Percentiles rank a stretch among this genome's conserved stretches.
These are phyloP conservation scores for Podaxis pistillaris DNA, from an alignment of 768 basidiomycete genomes.

Conservation along the genomic window DNA sequence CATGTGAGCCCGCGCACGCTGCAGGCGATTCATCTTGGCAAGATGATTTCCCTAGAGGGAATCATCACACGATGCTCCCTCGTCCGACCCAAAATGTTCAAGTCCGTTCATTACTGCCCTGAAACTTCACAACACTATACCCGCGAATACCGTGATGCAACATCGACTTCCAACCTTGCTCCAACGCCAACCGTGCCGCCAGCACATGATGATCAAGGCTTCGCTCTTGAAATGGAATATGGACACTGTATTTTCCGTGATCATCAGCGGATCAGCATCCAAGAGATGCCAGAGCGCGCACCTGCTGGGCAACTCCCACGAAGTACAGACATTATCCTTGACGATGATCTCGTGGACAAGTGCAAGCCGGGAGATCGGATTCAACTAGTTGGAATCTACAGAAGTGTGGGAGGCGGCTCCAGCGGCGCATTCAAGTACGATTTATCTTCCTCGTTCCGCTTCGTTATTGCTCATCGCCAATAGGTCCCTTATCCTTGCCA, in stretches of 20 bases:
- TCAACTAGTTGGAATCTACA: slow-evolving; percentile 93
- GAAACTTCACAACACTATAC: slow-evolving; percentile 80
- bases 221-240: slow-evolving; percentile 85
- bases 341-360: slow-evolving; percentile 95
- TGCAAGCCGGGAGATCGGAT: slow-evolving; percentile 98
- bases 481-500: slow-evolving; percentile 91
- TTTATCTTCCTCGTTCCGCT: slow-evolving; percentile 13
- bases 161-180: slow-evolving; percentile 81
- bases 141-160: slow-evolving; percentile 91
- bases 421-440: slow-evolving; percentile 91
- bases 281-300: slow-evolving; percentile 99
- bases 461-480: slow-evolving; percentile 16
- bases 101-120: slow-evolving; percentile 95
- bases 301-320: slow-evolving; percentile 96
- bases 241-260: slow-evolving; percentile 91
- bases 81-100: slow-evolving; percentile 97
- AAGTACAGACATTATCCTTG: slow-evolving; percentile 93
- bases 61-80: slow-evolving; percentile 98
- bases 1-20: slow-evolving; percentile 95
- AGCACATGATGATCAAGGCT: slow-evolving; percentile 88
- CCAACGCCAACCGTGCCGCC: slow-evolving; percentile 87
- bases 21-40: slow-evolving; percentile 83
- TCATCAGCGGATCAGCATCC: slow-evolving; percentile 96
- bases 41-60: slow-evolving; percentile 96
- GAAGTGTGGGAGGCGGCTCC: slow-evolving; percentile 89